These are phyloP conservation scores for Clonostachys rosea DNA, from an alignment of 2,329 filamentous ascomycete genomes.

Conservation along the genomic window DNA sequence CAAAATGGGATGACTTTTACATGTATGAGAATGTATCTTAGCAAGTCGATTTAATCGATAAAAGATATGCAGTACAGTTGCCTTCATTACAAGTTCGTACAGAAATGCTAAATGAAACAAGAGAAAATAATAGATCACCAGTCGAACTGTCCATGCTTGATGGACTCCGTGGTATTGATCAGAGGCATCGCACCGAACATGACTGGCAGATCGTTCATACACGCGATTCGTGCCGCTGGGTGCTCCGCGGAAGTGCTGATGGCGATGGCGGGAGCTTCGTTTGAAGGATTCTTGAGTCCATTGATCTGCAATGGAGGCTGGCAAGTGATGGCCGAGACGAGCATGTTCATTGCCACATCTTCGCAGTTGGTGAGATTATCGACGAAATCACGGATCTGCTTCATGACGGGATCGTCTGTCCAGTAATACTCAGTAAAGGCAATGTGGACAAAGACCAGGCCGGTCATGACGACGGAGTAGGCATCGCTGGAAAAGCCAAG, in stretches of 20 bases:
- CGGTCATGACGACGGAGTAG: constrained; percentile 32
- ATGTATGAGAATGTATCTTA: too few species aligned
- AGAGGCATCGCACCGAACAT: constrained; percentile 27
- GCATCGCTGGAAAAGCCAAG: constrained; percentile 26
- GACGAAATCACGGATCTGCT: constrained; percentile 25
- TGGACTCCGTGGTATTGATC: not conserved
- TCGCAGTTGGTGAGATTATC: constrained; percentile 32
- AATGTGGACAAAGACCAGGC: constrained; percentile 28
- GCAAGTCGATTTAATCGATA: too few species aligned
- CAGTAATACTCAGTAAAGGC: constrained; percentile 30
- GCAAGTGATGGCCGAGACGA: constrained; percentile 24
- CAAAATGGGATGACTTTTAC: too few species aligned
- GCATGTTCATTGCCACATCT: constrained; percentile 31
- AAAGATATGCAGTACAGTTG: too few species aligned
- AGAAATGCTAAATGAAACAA: too few species aligned
- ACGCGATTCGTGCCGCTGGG: constrained; percentile 22
- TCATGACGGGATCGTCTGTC: constrained; percentile 16
- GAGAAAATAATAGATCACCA: too few species aligned
- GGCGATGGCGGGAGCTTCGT: constrained; percentile 19
- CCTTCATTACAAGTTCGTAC: too few species aligned
- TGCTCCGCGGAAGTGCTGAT: constrained; percentile 25
- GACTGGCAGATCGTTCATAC: constrained; percentile 24
- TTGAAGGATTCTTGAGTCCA: constrained; percentile 22
- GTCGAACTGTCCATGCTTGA: too few species aligned
- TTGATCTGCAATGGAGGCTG: constrained; percentile 25